Evolutionary conservation across 2,329 filamentous ascomycete genomes (phyloP).

Genomic region (Herpomyces periplanetae): DNA sequence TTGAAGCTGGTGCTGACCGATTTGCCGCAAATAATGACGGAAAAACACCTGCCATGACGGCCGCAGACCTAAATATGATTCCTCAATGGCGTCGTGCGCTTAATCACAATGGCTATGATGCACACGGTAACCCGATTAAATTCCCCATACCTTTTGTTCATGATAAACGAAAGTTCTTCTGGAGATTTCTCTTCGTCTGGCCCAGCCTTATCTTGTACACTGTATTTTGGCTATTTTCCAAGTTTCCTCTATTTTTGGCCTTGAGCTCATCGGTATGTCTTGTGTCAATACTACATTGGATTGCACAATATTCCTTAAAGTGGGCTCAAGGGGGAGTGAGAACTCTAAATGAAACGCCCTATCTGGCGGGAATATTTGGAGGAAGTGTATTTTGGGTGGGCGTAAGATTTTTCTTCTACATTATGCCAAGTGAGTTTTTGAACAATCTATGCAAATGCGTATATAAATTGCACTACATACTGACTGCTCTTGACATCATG

Average conservation of each 20-base stretch:
- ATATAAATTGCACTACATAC: too few species aligned
- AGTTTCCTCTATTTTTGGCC: conserved; percentile 30
- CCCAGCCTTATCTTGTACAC: conserved; percentile 37
- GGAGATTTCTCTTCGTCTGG: conserved; percentile 57
- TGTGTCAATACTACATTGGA: conserved; percentile 31
- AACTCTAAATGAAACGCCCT: conserved; percentile 69
- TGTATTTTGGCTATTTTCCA: conserved; percentile 27
- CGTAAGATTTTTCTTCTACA: conserved; percentile 27
- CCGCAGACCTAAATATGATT: conserved; percentile 54
- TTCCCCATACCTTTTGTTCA: conserved; percentile 22
- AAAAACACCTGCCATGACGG: conserved; percentile 56
- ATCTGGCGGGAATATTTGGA: conserved; percentile 70
- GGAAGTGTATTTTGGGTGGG: conserved; percentile 46
- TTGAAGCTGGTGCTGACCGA: conserved; percentile 78
- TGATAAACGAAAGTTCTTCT: conserved; percentile 36
- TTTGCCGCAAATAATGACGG: conserved; percentile 61
- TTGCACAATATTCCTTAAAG: conserved; percentile 32
- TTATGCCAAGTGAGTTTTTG: conserved; percentile 22
- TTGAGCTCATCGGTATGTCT: conserved; percentile 26
- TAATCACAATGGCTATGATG: conserved; percentile 42
- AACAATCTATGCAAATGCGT: conserved; percentile 1
- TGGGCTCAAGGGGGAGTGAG: conserved; percentile 64
- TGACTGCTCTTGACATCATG: too few species aligned
- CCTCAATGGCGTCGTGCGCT: conserved; percentile 47
- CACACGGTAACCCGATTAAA: conserved; percentile 27